Percentiles rank a stretch among this genome's conserved stretches.
These are phyloP conservation scores for Candida mesenterica DNA, from an alignment of 1,139 yeast genomes.

Conservation along the genomic window DNA sequence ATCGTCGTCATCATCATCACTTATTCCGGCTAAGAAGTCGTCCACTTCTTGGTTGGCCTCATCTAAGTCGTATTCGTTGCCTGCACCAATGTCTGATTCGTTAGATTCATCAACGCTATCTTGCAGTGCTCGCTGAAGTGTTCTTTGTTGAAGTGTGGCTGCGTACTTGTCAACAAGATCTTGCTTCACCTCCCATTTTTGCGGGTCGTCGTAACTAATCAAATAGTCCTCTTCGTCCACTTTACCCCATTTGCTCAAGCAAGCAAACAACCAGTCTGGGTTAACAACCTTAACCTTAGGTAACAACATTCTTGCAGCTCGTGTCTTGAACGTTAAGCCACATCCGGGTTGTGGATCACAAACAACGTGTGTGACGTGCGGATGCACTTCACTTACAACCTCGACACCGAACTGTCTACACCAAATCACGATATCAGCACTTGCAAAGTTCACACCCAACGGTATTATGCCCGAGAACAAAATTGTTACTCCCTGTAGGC, in stretches of 20 bases:
- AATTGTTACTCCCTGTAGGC: slow-evolving; percentile 67
- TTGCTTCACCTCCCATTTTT: slow-evolving; percentile 42
- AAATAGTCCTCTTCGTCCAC: slow-evolving; percentile 63
- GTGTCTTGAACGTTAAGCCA: slow-evolving; percentile 67
- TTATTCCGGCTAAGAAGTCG: slow-evolving; percentile 56
- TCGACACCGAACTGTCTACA: slow-evolving; percentile 88
- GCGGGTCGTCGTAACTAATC: slow-evolving; percentile 45
- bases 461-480: slow-evolving; percentile 88
- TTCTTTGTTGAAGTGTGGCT: slow-evolving; percentile 19
- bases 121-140: slow-evolving; percentile 21
- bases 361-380: slow-evolving; percentile 84
- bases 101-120: slow-evolving; percentile 2
- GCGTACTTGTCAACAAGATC: slow-evolving; percentile 43
- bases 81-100: slow-evolving; percentile 4
- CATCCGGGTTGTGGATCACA: slow-evolving; percentile 53
- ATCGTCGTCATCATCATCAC: slow-evolving; percentile 48
- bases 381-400: slow-evolving; percentile 70
- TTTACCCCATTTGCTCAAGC: slow-evolving; percentile 75
- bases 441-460: slow-evolving; percentile 63
- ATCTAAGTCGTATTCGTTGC: slow-evolving; percentile 42
- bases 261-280: slow-evolving; percentile 89
- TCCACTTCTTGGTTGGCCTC: slow-evolving; percentile 61
- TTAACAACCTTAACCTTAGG: slow-evolving; percentile 78
- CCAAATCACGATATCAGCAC: slow-evolving; percentile 89
- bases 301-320: slow-evolving; percentile 62